Percentiles rank a stretch among this genome's conserved stretches.
phyloP scores from a whole-genome alignment of 768 basidiomycete species.

The Lactarius quietus region DNA sequence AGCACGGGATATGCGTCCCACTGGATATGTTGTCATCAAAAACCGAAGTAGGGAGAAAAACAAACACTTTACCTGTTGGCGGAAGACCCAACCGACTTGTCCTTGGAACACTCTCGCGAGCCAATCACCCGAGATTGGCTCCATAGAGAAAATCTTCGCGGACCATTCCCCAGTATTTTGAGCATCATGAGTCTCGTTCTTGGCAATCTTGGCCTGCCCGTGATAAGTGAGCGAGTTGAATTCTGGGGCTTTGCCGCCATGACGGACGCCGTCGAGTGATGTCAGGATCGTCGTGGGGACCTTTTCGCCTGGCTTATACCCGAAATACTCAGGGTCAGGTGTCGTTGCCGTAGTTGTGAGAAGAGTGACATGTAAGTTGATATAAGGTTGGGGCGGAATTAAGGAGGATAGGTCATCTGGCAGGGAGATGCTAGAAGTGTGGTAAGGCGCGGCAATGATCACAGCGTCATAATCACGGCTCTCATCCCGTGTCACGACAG shows the following conservation, averaged over 20 bases:
- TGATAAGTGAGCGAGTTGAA: conserved; percentile 88
- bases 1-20: conserved; percentile 81
- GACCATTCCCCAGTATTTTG: conserved; percentile 46
- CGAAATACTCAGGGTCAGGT: conserved; percentile 68
- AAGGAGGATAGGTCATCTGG: conserved; percentile 45
- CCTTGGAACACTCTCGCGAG: conserved; percentile 59
- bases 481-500: conserved; percentile 47
- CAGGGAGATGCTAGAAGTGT: conserved; percentile 57
- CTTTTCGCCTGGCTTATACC: conserved; percentile 38
- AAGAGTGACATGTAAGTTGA: conserved; percentile 84
- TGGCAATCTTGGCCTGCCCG: conserved; percentile 36
- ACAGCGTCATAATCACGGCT: conserved; percentile 57
- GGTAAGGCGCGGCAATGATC: conserved; percentile 85
- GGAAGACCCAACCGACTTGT: conserved; percentile 72
- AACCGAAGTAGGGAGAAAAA: conserved; percentile 13
- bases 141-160: conserved; percentile 85
- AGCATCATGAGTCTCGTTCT: conserved; percentile 32
- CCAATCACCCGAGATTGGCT: conserved; percentile 64
- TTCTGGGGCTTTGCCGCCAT: conserved; percentile 59
- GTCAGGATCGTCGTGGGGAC: conserved; percentile 71
- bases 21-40: conserved; percentile 35
- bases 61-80: conserved; percentile 59
- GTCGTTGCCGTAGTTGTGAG: conserved; percentile 69
- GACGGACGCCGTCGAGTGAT: conserved; percentile 55
- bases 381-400: conserved; percentile 71